Evolutionary conservation across 2,329 filamentous ascomycete species (phyloP), one percentile per base, ranked within the genome.

Genomic region (Capronia coronata): DNA sequence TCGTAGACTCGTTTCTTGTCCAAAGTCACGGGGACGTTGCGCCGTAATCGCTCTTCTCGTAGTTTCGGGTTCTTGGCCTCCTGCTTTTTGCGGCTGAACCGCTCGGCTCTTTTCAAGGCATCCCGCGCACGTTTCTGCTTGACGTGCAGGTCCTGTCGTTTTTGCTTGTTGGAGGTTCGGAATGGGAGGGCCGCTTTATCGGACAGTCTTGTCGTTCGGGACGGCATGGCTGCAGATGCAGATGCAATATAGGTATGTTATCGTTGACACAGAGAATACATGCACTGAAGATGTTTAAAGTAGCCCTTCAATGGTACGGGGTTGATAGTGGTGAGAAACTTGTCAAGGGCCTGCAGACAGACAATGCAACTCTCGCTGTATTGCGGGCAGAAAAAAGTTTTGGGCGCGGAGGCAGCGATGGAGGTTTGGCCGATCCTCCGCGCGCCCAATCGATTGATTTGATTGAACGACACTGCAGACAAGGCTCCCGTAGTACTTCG

Each of bases 1-100:
- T 96, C 90, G 87, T 88, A 97, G 25, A 87, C 82, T 65, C 93
- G 81, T 74, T 95, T 95, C 61, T 82, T 80, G 61, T 96, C 90
- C 50, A 95, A 77, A 0, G 88, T 94, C 47, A 80, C 68, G 0
- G 93, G 86, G 37, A 89, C 77, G 70, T 95, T 95, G 59, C 78
- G 80, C 52, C 81, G 82, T 53, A 91, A 73, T 61, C 93, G 80
- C 58, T 84, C 79, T 54, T 80, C 80, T 59, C 82, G 81, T 52
- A 95, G 69, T 51, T 80, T 77, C 1, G 91, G 90, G 62, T 96
- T 81, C 67, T 84, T 86, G 57, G 84, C 79, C 69, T 98, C 93
- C 63, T 90, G 86, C 69, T 85, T 87, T 70, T 87, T 89, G 52
- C 87, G 77, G 42, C 79, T 79, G 65, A 89, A 84, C 55, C 90